Base-by-base conservation (phyloP, 2,329 filamentous ascomycete genomes). In the Trichoderma guizhouense region DNA sequence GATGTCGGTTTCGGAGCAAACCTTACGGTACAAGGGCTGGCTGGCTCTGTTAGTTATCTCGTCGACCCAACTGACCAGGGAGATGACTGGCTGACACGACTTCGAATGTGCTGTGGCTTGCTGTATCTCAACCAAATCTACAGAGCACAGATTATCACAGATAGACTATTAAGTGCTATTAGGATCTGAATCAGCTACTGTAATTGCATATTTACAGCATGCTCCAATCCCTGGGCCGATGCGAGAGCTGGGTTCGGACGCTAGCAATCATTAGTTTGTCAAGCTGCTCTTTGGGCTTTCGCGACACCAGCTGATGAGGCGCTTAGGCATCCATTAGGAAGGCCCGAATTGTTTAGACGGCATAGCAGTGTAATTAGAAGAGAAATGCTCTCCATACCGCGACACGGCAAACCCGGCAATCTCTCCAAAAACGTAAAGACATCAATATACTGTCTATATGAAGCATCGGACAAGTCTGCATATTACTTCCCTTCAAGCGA, bases 301-400 rank as follows among this genome's bases (percentile, higher is more conserved):
- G 7, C 57, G 18, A 60, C 30, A 18, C 28, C 39, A 51, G n/a
- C 34, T 60, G 47, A 47, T 6, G 7, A 21, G 65, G 65, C 65
- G 65, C 65, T 57, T 68, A 69, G 28, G 30, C 12, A 21, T 43
- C 65, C 53, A 60, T 43, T 60, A 68, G 65, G 34, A 60, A 60
- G 64, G 64, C 21, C 64, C 47, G 30, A 67, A 28, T n/a, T n/a
- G 64, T 32, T 28, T 58, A 36, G 21, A 39, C n/a, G 11, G 65
- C 53, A 68, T 57, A 68, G 64, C 30, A 66, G 34, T 39, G 64
- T 26, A 68, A 68, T 58, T 36, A 60, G 24, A 47, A 11, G 58
- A 24, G 43, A 43, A 43, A 43, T 43, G 21, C 7, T 32, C 24
- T 26, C n/a, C 11, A 21, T 24, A 11, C 47, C 21, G 15, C 28